These are phyloP conservation scores for Backusella westeae DNA, from an alignment of 192 early-diverging fungal genomes.

Conservation along the genomic window DNA sequence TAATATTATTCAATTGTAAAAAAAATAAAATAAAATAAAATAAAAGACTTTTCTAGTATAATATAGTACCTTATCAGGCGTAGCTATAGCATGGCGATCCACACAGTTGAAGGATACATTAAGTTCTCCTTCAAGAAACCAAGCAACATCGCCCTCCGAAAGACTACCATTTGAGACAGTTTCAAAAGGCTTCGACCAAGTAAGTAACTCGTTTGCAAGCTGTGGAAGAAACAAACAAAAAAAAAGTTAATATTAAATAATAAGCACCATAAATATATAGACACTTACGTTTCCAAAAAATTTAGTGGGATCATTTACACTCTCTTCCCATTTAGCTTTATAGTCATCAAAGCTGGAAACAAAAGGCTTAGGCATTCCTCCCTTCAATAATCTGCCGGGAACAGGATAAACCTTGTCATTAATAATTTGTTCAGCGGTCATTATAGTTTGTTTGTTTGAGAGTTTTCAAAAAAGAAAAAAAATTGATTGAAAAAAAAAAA, in stretches of 20 bases:
- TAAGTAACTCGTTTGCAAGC: conserved; percentile 74
- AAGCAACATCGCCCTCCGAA: conserved; percentile 82
- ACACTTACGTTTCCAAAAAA: conserved; percentile 76
- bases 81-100: conserved; percentile 81
- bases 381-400: conserved; percentile 60
- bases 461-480: conserved; percentile 17
- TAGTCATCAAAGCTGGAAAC: conserved; percentile 75
- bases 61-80: conserved; percentile 65
- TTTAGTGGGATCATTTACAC: conserved; percentile 68
- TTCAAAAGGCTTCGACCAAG: conserved; percentile 81
- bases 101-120: conserved; percentile 93
- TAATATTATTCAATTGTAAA: conserved; percentile 45
- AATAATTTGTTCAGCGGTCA: conserved; percentile 1
- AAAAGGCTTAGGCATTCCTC: conserved; percentile 63
- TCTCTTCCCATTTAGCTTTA: conserved; percentile 74
- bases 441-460: neutral
- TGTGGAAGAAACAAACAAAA: conserved; percentile 11
- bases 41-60: neutral
- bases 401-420: conserved; percentile 38
- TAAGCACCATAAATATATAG: neutral
- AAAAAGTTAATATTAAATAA: neutral
- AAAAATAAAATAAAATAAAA: no score
- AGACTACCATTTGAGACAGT: conserved; percentile 71
- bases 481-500: conserved; percentile 12
- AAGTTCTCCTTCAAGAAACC: conserved; percentile 90